Conservation (phyloP, 129 eudicot species). For the Artemisia tridentata region DNA sequence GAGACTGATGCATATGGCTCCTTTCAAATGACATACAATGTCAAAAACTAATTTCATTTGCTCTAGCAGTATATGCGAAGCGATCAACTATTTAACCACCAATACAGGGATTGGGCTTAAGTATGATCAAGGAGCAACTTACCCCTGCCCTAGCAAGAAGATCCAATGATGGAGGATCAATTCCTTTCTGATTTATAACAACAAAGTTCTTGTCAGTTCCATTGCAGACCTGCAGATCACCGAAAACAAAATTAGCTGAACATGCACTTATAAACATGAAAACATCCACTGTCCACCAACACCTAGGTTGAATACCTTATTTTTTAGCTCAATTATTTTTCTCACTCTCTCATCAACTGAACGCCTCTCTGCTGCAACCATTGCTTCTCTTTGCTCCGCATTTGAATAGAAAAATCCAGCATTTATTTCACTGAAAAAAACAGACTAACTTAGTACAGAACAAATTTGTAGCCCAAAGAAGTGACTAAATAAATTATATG, state of each 20-base stretch:
- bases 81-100: too few species aligned
- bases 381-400: constrained; percentile 87
- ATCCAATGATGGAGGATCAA: constrained; percentile 93
- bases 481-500: too few species aligned
- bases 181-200: constrained; percentile 85
- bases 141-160: constrained; percentile 91
- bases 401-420: constrained; percentile 93
- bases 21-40: too few species aligned
- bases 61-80: too few species aligned
- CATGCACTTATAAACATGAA: too few species aligned
- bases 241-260: too few species aligned
- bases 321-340: constrained; percentile 75
- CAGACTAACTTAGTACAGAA: too few species aligned
- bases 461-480: too few species aligned
- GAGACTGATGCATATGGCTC: too few species aligned
- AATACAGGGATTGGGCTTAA: too few species aligned
- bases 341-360: constrained; percentile 87
- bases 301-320: constrained; percentile 5
- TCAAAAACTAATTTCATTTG: too few species aligned
- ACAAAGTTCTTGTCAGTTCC: constrained; percentile 74
- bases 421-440: constrained; percentile 75
- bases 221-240: constrained; percentile 43
- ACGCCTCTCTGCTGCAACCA: constrained; percentile 90
- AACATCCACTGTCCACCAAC: too few species aligned
- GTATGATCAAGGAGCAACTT: constrained; percentile 20